Evolutionary conservation across 2,329 filamentous ascomycete species (phyloP).

Genomic region (Fusarium scirpi): DNA sequence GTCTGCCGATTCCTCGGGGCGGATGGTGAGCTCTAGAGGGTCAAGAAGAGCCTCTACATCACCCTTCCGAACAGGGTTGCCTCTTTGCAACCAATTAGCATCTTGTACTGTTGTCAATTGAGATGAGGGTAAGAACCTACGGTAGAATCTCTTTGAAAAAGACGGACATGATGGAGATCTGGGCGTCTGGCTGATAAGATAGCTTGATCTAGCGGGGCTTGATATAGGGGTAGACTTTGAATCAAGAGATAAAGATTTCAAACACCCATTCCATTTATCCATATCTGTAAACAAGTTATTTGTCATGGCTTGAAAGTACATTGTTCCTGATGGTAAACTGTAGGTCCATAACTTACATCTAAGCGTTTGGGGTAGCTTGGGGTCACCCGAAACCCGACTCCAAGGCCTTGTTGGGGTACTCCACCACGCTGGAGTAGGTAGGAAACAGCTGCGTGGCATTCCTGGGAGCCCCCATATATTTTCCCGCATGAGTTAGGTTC

Average conservation of each 20-base stretch:
- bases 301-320: neutral
- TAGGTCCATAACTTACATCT: neutral
- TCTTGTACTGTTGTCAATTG: accelerated
- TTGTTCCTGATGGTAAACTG: neutral
- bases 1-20: constrained; percentile 55
- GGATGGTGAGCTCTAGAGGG: constrained; percentile 53
- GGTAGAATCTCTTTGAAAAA: constrained; percentile 55
- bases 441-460: too few relatives aligned
- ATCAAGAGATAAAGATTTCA: neutral
- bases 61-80: constrained; percentile 56
- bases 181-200: neutral
- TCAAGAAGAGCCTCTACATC: constrained; percentile 54
- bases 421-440: neutral
- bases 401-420: constrained; percentile 19
- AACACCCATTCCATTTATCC: neutral
- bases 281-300: neutral
- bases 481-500: too few relatives aligned
- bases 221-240: neutral
- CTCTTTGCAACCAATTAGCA: constrained; percentile 28
- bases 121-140: constrained; percentile 30
- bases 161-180: constrained; percentile 50
- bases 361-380: constrained; percentile 3
- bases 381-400: neutral
- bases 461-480: too few relatives aligned
- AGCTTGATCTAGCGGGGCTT: neutral